These are phyloP conservation scores for Mortierella sp. DNA, from an alignment of 371 early-diverging fungal species.

Conservation along the genomic window DNA sequence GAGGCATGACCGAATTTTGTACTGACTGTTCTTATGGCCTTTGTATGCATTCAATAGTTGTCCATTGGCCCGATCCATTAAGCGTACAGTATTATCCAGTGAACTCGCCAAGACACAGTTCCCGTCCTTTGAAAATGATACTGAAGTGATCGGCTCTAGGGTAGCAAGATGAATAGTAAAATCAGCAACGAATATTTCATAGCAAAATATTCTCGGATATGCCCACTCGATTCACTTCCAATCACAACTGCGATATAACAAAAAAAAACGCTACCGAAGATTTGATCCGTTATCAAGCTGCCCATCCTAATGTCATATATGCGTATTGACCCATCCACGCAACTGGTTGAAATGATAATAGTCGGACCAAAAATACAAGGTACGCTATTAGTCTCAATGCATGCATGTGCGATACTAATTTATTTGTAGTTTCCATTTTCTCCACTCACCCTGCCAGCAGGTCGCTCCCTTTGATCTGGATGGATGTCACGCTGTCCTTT, in stretches of 20 bases:
- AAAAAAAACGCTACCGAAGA: conserved; percentile 67
- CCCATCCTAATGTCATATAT: conserved; percentile 90
- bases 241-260: no score
- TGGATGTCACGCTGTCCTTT: conserved; percentile 88
- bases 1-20: conserved; percentile 77
- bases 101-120: conserved; percentile 82
- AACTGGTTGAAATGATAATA: conserved; percentile 44
- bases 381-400: no score
- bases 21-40: conserved; percentile 85
- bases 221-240: no score
- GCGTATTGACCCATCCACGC: conserved; percentile 86
- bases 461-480: conserved; percentile 76
- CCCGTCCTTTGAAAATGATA: conserved; percentile 75
- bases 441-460: conserved; percentile 87
- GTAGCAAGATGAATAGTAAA: no score
- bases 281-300: conserved; percentile 70
- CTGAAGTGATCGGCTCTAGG: conserved; percentile 85
- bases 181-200: no score
- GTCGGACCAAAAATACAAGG: background rate
- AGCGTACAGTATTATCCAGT: conserved; percentile 79
- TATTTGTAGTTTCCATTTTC: no score
- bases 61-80: conserved; percentile 87
- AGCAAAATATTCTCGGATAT: no score
- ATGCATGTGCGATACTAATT: no score
- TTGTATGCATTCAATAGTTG: conserved; percentile 79